phyloP scores from a whole-genome alignment of 768 basidiomycete species.

The Dentipellis fragilis region DNA sequence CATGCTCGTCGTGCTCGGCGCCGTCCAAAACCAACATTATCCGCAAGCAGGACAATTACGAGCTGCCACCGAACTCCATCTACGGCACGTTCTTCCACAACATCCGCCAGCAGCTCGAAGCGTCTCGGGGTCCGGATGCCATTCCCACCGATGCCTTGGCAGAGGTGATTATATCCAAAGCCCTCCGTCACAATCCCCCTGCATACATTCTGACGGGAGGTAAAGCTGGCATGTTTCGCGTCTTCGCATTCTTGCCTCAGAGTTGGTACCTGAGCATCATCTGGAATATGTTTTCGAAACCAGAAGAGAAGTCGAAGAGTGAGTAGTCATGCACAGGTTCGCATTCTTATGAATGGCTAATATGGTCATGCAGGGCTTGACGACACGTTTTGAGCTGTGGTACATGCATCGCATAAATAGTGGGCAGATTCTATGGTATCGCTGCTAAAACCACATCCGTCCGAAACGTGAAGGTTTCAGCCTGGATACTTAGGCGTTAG shows the following conservation, averaged over 20 bases:
- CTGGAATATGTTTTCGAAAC: conserved; percentile 21
- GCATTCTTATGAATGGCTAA: too few species aligned
- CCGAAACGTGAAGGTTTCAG: too few species aligned
- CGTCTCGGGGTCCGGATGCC: conserved; percentile 38
- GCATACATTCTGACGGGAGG: conserved; percentile 41
- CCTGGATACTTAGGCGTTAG: too few species aligned
- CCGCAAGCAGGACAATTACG: conserved; percentile 33
- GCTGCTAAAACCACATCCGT: too few species aligned
- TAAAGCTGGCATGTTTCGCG: conserved; percentile 27
- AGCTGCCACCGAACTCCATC: conserved; percentile 39
- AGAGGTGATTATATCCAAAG: conserved; percentile 36
- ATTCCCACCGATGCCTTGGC: conserved; percentile 50
- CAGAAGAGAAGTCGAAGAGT: neutral
- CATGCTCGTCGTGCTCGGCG: conserved; percentile 57
- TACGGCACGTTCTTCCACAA: conserved; percentile 44
- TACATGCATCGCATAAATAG: too few species aligned
- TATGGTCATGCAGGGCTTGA: too few species aligned
- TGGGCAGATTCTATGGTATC: too few species aligned
- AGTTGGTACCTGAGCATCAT: conserved; percentile 30
- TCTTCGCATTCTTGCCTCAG: conserved; percentile 48
- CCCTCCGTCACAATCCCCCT: conserved; percentile 36
- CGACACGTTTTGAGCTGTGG: too few species aligned
- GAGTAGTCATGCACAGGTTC: neutral
- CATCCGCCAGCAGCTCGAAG: conserved; percentile 42
- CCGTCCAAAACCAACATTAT: conserved; percentile 59